Percentiles rank a stretch among this genome's conserved stretches.
Conservation (phyloP, 768 basidiomycete species). For the Amanita rubescens region DNA sequence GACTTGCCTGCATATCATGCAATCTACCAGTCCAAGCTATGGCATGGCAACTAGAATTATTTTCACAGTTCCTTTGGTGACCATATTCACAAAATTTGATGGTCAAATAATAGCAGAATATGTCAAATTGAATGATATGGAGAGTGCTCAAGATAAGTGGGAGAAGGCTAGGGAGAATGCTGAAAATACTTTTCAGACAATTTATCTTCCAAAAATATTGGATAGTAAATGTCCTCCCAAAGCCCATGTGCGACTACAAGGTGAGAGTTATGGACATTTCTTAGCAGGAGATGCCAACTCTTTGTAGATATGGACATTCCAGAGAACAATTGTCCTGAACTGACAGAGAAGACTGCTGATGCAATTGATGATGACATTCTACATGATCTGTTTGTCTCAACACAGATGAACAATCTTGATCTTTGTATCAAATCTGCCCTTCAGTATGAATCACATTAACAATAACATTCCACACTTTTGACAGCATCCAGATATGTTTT, state of each 20-base stretch:
- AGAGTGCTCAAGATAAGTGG: constrained; percentile 4
- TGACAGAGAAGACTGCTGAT: constrained; percentile 15
- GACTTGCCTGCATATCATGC: neutral
- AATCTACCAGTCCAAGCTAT: neutral
- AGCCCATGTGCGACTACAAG: neutral
- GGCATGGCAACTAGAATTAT: neutral
- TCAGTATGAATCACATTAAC: neutral
- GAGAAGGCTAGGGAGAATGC: constrained; percentile 8
- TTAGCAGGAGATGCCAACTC: neutral
- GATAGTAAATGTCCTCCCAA: neutral
- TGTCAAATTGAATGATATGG: neutral
- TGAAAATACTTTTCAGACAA: constrained; percentile 12
- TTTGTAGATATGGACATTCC: constrained; percentile 17
- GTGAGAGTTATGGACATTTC: neutral
- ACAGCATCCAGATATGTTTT: neutral
- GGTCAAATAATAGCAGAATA: constrained; percentile 18
- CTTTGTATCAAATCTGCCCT: constrained; percentile 11
- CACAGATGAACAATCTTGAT: constrained; percentile 19
- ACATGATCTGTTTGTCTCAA: constrained; percentile 15
- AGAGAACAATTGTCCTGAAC: constrained; percentile 4
- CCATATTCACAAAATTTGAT: constrained; percentile 32
- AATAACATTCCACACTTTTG: neutral
- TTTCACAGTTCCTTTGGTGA: constrained; percentile 31
- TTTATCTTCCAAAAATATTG: neutral
- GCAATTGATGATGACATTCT: constrained; percentile 13